These are phyloP conservation scores for Acidiella bohemica DNA, from an alignment of 495 filamentous ascomycete genomes.

Conservation along the genomic window DNA sequence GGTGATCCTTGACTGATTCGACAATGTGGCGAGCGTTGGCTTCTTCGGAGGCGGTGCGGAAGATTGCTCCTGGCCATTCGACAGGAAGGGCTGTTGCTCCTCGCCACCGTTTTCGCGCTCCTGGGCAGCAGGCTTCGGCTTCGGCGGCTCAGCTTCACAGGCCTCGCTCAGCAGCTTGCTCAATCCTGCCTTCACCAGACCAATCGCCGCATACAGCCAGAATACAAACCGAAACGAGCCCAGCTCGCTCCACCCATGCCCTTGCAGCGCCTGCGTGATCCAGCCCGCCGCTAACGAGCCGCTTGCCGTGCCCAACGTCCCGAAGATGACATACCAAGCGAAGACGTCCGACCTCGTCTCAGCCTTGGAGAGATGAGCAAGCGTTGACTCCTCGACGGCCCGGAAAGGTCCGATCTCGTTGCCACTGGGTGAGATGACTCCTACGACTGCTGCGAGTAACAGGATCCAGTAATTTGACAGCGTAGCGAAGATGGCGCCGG, in stretches of 20 bases:
- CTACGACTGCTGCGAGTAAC: constrained; percentile 57
- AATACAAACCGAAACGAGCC: constrained; percentile 56
- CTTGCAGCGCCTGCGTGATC: constrained; percentile 39
- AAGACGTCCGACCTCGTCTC: constrained; percentile 55
- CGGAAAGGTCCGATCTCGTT: constrained; percentile 44
- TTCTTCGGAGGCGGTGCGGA: not conserved
- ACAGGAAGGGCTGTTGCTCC: constrained; percentile 35
- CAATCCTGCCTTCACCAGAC: constrained; percentile 52
- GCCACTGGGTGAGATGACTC: constrained; percentile 67
- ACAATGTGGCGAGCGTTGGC: not conserved
- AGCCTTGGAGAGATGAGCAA: constrained; percentile 56
- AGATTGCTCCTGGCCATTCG: constrained; percentile 18
- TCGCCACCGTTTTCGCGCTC: not conserved
- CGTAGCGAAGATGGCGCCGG: constrained; percentile 54
- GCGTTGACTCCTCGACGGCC: constrained; percentile 73
- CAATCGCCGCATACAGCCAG: constrained; percentile 54
- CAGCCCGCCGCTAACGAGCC: constrained; percentile 56
- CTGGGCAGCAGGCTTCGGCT: constrained; percentile 9
- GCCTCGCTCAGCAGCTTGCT: constrained; percentile 42
- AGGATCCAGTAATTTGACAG: constrained; percentile 60
- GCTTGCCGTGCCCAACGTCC: constrained; percentile 47
- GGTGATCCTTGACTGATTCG: constrained; percentile 36
- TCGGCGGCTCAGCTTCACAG: constrained; percentile 38
- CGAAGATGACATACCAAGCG: constrained; percentile 67
- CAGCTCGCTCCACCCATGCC: constrained; percentile 40